phyloP scores from a whole-genome alignment of 768 basidiomycete species.

The Rhizopogon vinicolor region DNA sequence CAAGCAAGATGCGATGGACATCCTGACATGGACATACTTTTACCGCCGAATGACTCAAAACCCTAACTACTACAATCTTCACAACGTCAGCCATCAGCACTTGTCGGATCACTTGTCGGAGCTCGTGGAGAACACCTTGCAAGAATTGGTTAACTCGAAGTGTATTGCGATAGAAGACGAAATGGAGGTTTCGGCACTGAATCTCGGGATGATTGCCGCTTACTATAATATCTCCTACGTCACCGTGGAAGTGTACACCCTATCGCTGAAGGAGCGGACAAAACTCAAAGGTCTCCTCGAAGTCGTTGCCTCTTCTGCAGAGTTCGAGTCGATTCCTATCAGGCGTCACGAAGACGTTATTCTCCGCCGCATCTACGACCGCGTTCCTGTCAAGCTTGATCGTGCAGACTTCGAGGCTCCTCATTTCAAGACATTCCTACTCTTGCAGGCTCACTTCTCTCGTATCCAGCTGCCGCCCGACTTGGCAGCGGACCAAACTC shows the following conservation, averaged over 20 bases:
- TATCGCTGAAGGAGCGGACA: slow-evolving; percentile 93
- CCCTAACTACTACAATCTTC: slow-evolving; percentile 90
- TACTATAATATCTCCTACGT: slow-evolving; percentile 96
- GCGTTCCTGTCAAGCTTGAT: slow-evolving; percentile 93
- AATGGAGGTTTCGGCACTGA: slow-evolving; percentile 88
- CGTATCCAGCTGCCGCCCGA: slow-evolving; percentile 90
- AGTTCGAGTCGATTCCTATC: slow-evolving; percentile 94
- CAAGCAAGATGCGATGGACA: slow-evolving; percentile 98
- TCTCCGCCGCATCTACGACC: slow-evolving; percentile 89
- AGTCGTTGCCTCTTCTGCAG: slow-evolving; percentile 94
- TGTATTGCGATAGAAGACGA: slow-evolving; percentile 95
- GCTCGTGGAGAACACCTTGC: slow-evolving; percentile 89
- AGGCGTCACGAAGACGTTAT: slow-evolving; percentile 87
- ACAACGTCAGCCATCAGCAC: slow-evolving; percentile 94
- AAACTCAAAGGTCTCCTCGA: slow-evolving; percentile 96
- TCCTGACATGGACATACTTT: slow-evolving; percentile 98
- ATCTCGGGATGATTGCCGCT: slow-evolving; percentile 97
- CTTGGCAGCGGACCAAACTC: slow-evolving; percentile 84
- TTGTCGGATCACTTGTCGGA: slow-evolving; percentile 95
- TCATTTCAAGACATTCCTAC: slow-evolving; percentile 96
- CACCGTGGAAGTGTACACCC: slow-evolving; percentile 94
- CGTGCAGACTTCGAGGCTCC: slow-evolving; percentile 84
- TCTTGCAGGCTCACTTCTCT: slow-evolving; percentile 96
- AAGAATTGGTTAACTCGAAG: slow-evolving; percentile 89
- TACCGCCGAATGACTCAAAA: slow-evolving; percentile 98